Conservation (phyloP, 2,329 filamentous ascomycete genomes). For the Stromatinia cepivora region DNA sequence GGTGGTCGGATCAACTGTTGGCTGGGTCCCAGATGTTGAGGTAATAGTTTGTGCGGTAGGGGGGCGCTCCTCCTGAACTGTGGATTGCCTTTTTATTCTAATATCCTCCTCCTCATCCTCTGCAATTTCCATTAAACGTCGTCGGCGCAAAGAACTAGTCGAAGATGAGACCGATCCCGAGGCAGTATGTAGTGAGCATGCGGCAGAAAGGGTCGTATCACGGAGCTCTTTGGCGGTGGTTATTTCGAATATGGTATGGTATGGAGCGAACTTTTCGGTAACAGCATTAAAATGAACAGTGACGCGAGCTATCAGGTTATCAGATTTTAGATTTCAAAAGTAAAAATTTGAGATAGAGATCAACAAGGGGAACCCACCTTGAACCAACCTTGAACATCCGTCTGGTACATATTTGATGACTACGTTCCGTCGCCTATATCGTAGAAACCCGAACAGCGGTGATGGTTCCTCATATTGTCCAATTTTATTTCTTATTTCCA, state of each 20-base stretch:
- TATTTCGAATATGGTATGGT: constrained; percentile 83
- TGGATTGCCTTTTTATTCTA: constrained; percentile 59
- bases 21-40: constrained; percentile 25
- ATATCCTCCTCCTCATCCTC: constrained; percentile 74
- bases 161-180: constrained; percentile 84
- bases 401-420: constrained; percentile 92
- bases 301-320: constrained; percentile 66
- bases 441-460: constrained; percentile 87
- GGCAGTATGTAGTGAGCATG: constrained; percentile 85
- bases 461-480: constrained; percentile 78
- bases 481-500: constrained; percentile 78
- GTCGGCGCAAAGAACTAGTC: constrained; percentile 72
- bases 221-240: constrained; percentile 74
- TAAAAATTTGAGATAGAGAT: constrained; percentile 31
- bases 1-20: constrained; percentile 24
- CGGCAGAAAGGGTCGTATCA: constrained; percentile 83
- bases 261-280: constrained; percentile 74
- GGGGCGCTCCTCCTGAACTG: constrained; percentile 49
- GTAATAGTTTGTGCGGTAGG: constrained; percentile 35
- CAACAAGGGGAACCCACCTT: constrained; percentile 62
- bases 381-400: constrained; percentile 82
- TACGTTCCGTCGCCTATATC: constrained; percentile 86
- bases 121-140: constrained; percentile 86
- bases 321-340: constrained; percentile 33
- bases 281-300: constrained; percentile 69